Conservation (phyloP, 805 yeast species). For the Metschnikowia shivogae region DNA sequence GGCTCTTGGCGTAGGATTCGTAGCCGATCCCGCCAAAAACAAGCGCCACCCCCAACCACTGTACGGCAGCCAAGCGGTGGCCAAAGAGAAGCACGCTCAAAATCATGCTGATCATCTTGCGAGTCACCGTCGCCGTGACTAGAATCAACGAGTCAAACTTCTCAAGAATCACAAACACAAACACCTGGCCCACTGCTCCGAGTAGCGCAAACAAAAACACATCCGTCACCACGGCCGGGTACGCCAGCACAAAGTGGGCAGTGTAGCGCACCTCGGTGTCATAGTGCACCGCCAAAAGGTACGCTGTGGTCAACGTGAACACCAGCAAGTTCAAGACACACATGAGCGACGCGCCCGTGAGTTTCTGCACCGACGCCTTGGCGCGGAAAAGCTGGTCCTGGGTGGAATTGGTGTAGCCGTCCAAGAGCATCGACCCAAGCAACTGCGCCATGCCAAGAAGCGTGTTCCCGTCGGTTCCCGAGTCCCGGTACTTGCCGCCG, state of each 20-base stretch:
- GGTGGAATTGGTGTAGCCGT: conserved; percentile 89
- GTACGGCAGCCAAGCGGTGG: conserved; percentile 58
- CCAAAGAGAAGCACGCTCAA: conserved; percentile 83
- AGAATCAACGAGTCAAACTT: conserved; percentile 79
- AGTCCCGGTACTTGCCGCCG: conserved; percentile 21
- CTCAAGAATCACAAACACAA: conserved; percentile 80
- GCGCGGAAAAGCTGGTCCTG: conserved; percentile 78
- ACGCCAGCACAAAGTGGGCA: conserved; percentile 41
- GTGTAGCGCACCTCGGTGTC: conserved; percentile 47
- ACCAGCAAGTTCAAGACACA: conserved; percentile 52
- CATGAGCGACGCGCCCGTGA: conserved; percentile 90
- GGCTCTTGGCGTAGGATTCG: conserved; percentile 53
- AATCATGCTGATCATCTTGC: conserved; percentile 95
- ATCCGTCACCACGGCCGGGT: conserved; percentile 57
- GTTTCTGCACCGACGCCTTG: conserved; percentile 14
- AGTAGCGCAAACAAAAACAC: conserved; percentile 63
- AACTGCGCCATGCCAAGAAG: conserved; percentile 60
- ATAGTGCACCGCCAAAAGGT: conserved; percentile 41
- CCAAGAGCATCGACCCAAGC: conserved; percentile 63
- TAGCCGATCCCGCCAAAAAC: conserved; percentile 85
- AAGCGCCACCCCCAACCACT: conserved; percentile 73
- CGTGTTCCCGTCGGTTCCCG: conserved; percentile 40
- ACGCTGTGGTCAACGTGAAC: conserved; percentile 44
- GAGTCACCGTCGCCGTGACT: conserved; percentile 91
- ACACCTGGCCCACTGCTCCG: conserved; percentile 93